Conservation (phyloP, 1,284 basidiomycete genomes). For the Cystobasidiaceae sp. region DNA sequence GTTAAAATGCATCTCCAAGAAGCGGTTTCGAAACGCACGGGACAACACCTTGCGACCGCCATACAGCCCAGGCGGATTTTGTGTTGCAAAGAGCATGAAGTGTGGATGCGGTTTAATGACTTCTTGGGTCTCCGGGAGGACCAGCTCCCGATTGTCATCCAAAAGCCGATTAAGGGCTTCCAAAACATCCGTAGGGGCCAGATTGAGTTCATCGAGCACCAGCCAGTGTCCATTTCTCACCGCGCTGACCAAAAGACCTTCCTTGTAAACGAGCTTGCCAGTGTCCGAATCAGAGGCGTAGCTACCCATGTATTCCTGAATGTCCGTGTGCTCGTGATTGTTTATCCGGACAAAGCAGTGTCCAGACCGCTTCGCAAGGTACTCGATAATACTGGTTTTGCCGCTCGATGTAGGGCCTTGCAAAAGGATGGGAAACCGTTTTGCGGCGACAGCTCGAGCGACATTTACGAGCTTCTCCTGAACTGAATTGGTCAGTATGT, state of each 20-base stretch:
- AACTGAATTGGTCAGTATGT: constrained; percentile 95
- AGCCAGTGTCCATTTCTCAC: constrained; percentile 94
- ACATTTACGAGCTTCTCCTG: constrained; percentile 88
- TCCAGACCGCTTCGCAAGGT: constrained; percentile 85
- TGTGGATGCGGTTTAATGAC: constrained; percentile 87
- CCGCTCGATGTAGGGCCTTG: constrained; percentile 97
- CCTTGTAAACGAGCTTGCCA: constrained; percentile 88
- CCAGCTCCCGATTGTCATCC: constrained; percentile 94
- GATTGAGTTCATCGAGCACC: constrained; percentile 93
- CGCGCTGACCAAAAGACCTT: constrained; percentile 89
- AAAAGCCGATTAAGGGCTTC: constrained; percentile 94
- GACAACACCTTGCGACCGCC: constrained; percentile 93
- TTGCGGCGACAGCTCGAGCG: constrained; percentile 80
- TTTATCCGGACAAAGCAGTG: constrained; percentile 98
- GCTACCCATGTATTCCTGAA: constrained; percentile 93
- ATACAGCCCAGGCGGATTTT: constrained; percentile 97
- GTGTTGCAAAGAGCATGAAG: constrained; percentile 98
- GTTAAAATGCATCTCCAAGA: constrained; percentile 95
- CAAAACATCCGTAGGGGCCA: constrained; percentile 95
- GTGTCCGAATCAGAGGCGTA: constrained; percentile 89
- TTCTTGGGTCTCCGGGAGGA: constrained; percentile 95
- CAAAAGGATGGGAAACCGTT: constrained; percentile 89
- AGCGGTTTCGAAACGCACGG: constrained; percentile 95
- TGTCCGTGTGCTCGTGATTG: constrained; percentile 99
- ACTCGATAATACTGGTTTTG: constrained; percentile 96